Conservation (phyloP, 441 rosid species). For the Populus hybrid region DNA sequence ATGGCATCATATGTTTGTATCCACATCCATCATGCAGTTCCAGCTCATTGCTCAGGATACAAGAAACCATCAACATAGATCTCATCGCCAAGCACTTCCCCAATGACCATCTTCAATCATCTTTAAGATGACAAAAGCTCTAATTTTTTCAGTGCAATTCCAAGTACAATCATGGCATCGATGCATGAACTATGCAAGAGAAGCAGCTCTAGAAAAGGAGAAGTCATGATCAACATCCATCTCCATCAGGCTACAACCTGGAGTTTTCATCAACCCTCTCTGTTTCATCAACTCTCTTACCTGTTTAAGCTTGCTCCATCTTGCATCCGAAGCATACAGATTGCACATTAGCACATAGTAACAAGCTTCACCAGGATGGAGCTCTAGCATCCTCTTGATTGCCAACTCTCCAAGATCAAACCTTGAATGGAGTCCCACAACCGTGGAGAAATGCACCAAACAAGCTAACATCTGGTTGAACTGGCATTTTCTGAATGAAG, state of each 20-base stretch:
- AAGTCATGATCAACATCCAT: constrained; percentile 27
- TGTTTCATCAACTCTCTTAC: constrained; percentile 65
- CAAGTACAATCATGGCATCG: neutral
- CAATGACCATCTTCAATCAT: neutral
- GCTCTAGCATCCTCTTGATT: constrained; percentile 54
- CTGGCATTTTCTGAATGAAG: constrained; percentile 50
- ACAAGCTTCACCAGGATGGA: constrained; percentile 62
- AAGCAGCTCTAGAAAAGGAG: constrained; percentile 25
- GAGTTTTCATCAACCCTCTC: constrained; percentile 49
- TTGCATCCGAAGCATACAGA: constrained; percentile 76
- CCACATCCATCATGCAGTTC: neutral
- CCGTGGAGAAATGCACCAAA: constrained; percentile 81
- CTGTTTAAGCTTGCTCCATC: constrained; percentile 64
- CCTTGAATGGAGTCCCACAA: constrained; percentile 73
- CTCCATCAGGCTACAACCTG: constrained; percentile 55
- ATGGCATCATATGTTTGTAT: neutral
- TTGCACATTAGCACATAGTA: constrained; percentile 74
- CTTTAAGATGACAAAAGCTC: neutral
- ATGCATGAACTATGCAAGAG: constrained; percentile 24
- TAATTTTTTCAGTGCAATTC: neutral
- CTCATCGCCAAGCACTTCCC: neutral
- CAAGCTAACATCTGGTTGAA: constrained; percentile 43
- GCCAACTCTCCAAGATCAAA: constrained; percentile 75
- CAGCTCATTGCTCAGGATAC: neutral
- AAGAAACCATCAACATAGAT: neutral